These are phyloP conservation scores for Populus hybrid DNA, from an alignment of 441 rosid genomes.

Conservation along the genomic window DNA sequence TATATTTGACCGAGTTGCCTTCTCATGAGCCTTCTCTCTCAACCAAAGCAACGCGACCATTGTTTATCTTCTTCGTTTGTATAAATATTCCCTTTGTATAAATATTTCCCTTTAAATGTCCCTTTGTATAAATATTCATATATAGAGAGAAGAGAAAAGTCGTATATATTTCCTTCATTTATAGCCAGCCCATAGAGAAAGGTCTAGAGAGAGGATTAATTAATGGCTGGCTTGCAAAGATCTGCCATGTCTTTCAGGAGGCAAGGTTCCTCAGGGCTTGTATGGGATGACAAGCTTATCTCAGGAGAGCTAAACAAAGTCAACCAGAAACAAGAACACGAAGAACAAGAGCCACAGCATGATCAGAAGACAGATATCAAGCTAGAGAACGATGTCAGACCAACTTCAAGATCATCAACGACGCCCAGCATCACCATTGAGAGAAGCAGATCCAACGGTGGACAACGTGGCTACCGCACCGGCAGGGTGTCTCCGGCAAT, in stretches of 20 bases:
- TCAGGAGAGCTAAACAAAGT: slow-evolving; percentile 46
- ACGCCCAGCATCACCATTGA: slow-evolving; percentile 40
- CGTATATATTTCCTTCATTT: background rate
- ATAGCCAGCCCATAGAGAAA: background rate
- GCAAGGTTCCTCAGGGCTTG: slow-evolving; percentile 60
- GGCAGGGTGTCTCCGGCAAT: slow-evolving; percentile 79
- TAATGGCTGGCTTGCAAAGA: slow-evolving; percentile 67
- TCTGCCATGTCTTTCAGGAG: slow-evolving; percentile 58
- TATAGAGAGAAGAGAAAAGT: no score
- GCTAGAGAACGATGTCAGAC: slow-evolving; percentile 33
- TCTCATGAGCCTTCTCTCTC: slow-evolving; percentile 3
- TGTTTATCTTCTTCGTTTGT: background rate
- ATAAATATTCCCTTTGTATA: no score
- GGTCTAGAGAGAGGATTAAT: slow-evolving; percentile 10
- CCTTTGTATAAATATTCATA: background rate
- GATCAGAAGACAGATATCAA: slow-evolving; percentile 21
- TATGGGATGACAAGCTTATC: slow-evolving; percentile 67
- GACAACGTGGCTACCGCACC: slow-evolving; percentile 57
- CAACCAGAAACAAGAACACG: slow-evolving; percentile 12
- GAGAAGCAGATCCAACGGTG: slow-evolving; percentile 78
- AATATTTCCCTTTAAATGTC: no score
- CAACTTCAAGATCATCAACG: slow-evolving; percentile 12
- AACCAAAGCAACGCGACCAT: no score
- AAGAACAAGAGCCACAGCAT: background rate
- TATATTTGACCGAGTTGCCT: slow-evolving; percentile 14